Percentiles rank a stretch among this genome's conserved stretches.
Conservation (phyloP, 1,139 yeast genomes). For the Blastobotrys ciferrii region DNA sequence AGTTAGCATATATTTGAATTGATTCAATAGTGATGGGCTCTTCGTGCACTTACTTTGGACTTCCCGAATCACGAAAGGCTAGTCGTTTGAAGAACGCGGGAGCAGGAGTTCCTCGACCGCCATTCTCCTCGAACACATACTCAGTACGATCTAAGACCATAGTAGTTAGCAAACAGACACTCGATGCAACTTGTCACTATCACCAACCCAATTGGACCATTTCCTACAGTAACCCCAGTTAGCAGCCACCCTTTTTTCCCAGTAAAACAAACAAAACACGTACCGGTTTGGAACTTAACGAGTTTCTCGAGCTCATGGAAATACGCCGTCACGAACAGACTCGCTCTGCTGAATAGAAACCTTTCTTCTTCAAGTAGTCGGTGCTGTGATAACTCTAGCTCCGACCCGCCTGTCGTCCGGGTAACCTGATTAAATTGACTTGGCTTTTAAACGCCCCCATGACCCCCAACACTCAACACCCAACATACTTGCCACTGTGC, state of each 20-base stretch:
- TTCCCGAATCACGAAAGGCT: conserved; percentile 31
- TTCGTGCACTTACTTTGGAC: neutral
- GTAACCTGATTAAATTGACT: no score
- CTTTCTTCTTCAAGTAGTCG: neutral
- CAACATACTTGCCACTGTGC: no score
- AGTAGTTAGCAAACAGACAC: neutral
- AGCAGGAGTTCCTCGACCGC: conserved; percentile 64
- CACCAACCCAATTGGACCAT: conserved; percentile 25
- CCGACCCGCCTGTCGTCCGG: neutral
- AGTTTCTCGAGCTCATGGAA: neutral
- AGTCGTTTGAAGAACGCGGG: conserved; percentile 57
- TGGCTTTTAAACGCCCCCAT: no score
- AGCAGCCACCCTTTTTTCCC: neutral
- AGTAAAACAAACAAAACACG: neutral
- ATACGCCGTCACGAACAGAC: neutral
- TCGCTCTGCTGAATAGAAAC: neutral
- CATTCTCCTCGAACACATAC: conserved; percentile 64
- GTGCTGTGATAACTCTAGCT: neutral
- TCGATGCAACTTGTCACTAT: neutral
- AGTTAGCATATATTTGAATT: no score
- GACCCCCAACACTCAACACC: no score
- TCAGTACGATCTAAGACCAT: conserved; percentile 46
- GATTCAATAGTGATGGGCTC: no score
- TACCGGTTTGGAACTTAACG: conserved; percentile 2
- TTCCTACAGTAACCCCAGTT: conserved; percentile 18